Evolutionary conservation across 129 eudicot species (phyloP).

Genomic region (Escallonia rubra): DNA sequence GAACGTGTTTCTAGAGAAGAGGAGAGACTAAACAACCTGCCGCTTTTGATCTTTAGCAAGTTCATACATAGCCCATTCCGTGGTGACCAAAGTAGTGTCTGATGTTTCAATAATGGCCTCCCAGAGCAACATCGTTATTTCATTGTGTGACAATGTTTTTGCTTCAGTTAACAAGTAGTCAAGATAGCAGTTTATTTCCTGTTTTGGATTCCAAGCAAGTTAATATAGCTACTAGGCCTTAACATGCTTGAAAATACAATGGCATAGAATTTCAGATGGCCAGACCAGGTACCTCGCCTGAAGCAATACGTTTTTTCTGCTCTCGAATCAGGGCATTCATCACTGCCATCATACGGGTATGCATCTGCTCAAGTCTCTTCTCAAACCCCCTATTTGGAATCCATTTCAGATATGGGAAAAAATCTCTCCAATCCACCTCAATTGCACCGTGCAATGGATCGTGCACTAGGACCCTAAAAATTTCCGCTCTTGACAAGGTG

Average conservation of each 20-base stretch:
- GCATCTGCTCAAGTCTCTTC: slow-evolving; percentile 19
- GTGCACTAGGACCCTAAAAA: slow-evolving; percentile 33
- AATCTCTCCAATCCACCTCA: slow-evolving; percentile 65
- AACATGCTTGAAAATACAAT: too few species aligned
- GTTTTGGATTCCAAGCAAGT: not conserved
- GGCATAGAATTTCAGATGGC: too few species aligned
- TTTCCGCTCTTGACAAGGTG: slow-evolving; percentile 30
- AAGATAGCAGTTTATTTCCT: slow-evolving; percentile 35
- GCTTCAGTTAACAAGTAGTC: slow-evolving; percentile 37
- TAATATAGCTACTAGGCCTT: not conserved
- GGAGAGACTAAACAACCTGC: slow-evolving; percentile 24
- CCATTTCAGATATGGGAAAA: slow-evolving; percentile 52
- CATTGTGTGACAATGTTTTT: slow-evolving; percentile 31
- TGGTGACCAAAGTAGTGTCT: slow-evolving; percentile 40
- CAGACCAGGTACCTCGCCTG: slow-evolving; percentile 13
- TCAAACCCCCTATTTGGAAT: slow-evolving; percentile 37
- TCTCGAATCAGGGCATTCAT: slow-evolving; percentile 39
- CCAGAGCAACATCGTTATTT: slow-evolving; percentile 44
- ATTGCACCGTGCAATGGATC: slow-evolving; percentile 53
- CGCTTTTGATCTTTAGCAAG: slow-evolving; percentile 45
- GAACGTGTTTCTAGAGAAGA: not conserved
- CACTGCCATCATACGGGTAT: slow-evolving; percentile 33
- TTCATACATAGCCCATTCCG: slow-evolving; percentile 65
- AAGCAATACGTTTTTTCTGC: slow-evolving; percentile 21
- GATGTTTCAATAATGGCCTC: slow-evolving; percentile 54